Evolutionary conservation across 2,329 filamentous ascomycete genomes (phyloP), one percentile per base, ranked within the genome.

Genomic region (Penicillium sp.): DNA sequence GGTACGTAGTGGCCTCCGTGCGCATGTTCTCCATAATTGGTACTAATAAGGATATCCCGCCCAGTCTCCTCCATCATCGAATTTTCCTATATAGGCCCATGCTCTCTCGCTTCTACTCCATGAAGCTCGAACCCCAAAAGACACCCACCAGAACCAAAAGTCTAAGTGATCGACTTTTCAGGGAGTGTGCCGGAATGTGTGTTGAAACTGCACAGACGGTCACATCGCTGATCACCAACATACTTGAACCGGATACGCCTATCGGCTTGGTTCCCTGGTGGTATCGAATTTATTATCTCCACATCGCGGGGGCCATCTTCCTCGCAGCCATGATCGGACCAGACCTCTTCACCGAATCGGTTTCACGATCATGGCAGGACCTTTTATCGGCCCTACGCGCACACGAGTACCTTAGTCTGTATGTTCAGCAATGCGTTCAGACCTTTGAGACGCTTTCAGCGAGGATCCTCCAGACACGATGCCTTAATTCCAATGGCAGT

Each of bases 271-370:
- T 53, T 8, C 46, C 50, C 8, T 53, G 50, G 50, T 53, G 50
- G 48, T 42, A 43, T 25, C 43, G 50, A 21, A 41, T 53, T 15
- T 53, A 51, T 31, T 50, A 50, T 21, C 34, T 53, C n/a, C 50
- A 53, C 29, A 51, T 53, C 10, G 50, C 48, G 2, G 50, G 43
- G 1, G 39, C 35, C 8, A 48, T 39, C 15, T 48, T 53, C 23
- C 31, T 53, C 7, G 50, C 48, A 14, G 45, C 48, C 23, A 53
- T 60, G 58, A 45, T 57, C 17, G 15, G 14, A 17, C 28, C 50
- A 2, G 55, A 59, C 3, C 38, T 60, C n/a, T 60, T 51, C 30
- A 58, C 47, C 1, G 36, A 48, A n/a, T 50, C 50, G 8, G 50
- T 59, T 8, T 37, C 51, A 14, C 41, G 46, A 37, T 58, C 56